phyloP scores from a whole-genome alignment of 2,329 filamentous ascomycete species.

The Trichoderma atroviride region DNA sequence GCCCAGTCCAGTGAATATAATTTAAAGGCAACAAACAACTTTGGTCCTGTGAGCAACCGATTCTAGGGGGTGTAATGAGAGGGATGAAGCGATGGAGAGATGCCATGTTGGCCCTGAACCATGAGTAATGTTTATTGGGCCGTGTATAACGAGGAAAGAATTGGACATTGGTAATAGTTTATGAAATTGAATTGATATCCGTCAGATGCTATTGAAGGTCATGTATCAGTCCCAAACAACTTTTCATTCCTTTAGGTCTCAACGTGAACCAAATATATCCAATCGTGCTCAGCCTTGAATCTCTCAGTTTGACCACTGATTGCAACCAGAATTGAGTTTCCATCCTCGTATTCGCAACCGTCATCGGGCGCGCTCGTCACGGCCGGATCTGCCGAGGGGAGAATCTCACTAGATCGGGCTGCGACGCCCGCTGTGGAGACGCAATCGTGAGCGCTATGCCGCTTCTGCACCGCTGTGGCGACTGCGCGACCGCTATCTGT shows the following conservation, averaged over 20 bases:
- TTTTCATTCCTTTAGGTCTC: not conserved
- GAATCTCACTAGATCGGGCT: not conserved
- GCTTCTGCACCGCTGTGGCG: constrained; percentile 8
- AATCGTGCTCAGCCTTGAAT: too few species aligned
- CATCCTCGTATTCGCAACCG: constrained; percentile 8
- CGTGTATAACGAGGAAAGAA: not conserved
- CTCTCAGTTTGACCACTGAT: not conserved
- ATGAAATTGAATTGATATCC: not conserved
- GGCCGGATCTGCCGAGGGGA: constrained; percentile 16
- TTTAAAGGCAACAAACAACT: constrained; percentile 23
- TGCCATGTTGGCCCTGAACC: not conserved
- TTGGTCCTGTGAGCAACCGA: constrained; percentile 2
- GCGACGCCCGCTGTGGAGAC: not conserved
- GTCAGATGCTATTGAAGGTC: not conserved
- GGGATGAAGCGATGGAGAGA: not conserved
- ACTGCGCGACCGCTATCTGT: constrained; percentile 11
- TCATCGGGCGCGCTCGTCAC: not conserved
- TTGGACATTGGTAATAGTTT: not conserved
- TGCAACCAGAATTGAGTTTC: not conserved
- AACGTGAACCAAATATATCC: not conserved
- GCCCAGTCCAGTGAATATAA: not conserved
- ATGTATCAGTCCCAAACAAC: not conserved
- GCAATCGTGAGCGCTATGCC: constrained; percentile 3
- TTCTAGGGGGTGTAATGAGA: not conserved
- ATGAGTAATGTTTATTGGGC: not conserved